Base-by-base conservation (phyloP, 2,329 filamentous ascomycete species). In the Calonectria leucothoes region DNA sequence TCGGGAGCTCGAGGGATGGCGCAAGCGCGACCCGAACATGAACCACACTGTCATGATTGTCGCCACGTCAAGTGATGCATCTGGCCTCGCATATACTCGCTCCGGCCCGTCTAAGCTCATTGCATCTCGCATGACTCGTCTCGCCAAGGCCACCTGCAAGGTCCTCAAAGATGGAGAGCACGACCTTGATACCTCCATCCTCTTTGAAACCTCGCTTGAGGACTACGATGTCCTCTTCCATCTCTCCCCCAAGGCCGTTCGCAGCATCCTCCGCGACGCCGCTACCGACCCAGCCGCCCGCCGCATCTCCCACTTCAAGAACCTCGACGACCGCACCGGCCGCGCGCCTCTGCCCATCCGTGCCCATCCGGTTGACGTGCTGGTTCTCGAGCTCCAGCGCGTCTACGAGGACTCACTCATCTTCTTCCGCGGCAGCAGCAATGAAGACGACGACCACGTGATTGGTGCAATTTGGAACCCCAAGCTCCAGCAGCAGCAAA, bases 161-260 rank as follows among this genome's bases (percentile, higher is more conserved):
- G 82, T 93, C 14, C 85, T 94, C 66, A 86, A 86, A 55, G 86
- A 89, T 10, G 81, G 90, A 39, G 89, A 88, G 31, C 81, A 89
- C 31, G 84, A 85, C 15, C 83, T 95, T 67, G 86, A 93, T 61
- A 78, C 82, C 3, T 48, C 77, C 3, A 72, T 77, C 31, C 88
- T 98, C 11, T 98, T 98, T 85, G 87, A 90, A n/a, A 88, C 93
- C 4, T 91, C 93, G 0, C 87, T 95, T 7, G 84, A 85, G 12
- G 95, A 98, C 76, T 99, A 96, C 83, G 95, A 98, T 82, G 93
- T 98, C 75, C 86, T 96, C n/a, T 87, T 99, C 69, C 91, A 93
- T 80, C 86, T 98, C 25, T 90, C 91, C 20, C 77, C 88, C 37
- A 91, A 90, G 76, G 86, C 86, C 64, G 82, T 90, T 55, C 87